These are phyloP conservation scores for Cryptosporidium muris DNA, from an alignment of 169 alveolate species.

Conservation along the genomic window DNA sequence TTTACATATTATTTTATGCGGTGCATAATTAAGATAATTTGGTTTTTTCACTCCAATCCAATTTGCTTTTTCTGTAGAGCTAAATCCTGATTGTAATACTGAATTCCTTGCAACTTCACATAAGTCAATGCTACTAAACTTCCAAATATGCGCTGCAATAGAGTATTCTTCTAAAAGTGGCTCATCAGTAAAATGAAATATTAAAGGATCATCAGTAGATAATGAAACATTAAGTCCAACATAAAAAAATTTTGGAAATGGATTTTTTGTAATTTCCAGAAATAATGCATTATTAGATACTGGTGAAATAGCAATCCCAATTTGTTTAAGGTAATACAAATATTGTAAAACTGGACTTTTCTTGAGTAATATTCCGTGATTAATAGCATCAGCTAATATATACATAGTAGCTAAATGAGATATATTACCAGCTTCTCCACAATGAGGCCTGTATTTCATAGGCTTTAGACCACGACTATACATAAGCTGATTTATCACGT, in stretches of 20 bases:
- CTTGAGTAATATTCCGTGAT: slow-evolving; percentile 87
- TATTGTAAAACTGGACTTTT: slow-evolving; percentile 87
- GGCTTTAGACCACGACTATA: slow-evolving; percentile 83
- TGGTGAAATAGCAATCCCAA: slow-evolving; percentile 93
- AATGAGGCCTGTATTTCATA: slow-evolving; percentile 89
- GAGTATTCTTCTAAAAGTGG: slow-evolving; percentile 93
- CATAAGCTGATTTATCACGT: slow-evolving; percentile 84
- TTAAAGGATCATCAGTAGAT: slow-evolving; percentile 94
- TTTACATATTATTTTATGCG: slow-evolving; percentile 14
- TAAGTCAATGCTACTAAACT: slow-evolving; percentile 85
- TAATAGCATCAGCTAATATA: slow-evolving; percentile 86
- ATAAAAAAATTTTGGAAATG: slow-evolving; percentile 86
- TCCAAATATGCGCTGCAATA: slow-evolving; percentile 87
- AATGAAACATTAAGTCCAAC: slow-evolving; percentile 90
- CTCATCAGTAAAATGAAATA: slow-evolving; percentile 90
- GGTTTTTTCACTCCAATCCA: slow-evolving; percentile 75
- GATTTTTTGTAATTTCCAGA: slow-evolving; percentile 82
- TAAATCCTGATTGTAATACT: slow-evolving; percentile 83
- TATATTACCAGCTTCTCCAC: slow-evolving; percentile 92
- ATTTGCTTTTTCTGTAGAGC: slow-evolving; percentile 64
- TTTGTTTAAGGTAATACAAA: slow-evolving; percentile 87
- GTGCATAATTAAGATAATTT: slow-evolving; percentile 15
- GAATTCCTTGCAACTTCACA: slow-evolving; percentile 92
- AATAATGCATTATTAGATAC: slow-evolving; percentile 89
- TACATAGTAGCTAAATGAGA: slow-evolving; percentile 88